Evolutionary conservation across 2,329 filamentous ascomycete species (phyloP).

Genomic region (Didymellaceae sp.): DNA sequence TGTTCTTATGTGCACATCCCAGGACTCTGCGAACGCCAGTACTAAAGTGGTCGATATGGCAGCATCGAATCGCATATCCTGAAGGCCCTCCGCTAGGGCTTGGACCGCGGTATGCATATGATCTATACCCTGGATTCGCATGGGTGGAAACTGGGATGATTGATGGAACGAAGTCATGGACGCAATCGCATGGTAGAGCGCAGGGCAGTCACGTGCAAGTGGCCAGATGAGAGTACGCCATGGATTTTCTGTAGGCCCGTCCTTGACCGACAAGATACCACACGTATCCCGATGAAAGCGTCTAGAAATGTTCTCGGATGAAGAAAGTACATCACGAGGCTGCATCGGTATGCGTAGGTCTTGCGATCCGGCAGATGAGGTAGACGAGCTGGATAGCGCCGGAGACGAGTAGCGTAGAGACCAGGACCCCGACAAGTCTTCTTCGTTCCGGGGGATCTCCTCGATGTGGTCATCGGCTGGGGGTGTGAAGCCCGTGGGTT

Average conservation of each 20-base stretch:
- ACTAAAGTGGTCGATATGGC: slow-evolving; percentile 74
- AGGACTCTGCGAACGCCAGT: slow-evolving; percentile 73
- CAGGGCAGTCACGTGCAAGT: slow-evolving; percentile 67
- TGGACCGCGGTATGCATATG: slow-evolving; percentile 71
- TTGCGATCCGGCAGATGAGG: slow-evolving; percentile 39
- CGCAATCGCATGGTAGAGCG: slow-evolving; percentile 71
- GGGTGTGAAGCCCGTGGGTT: slow-evolving; percentile 38
- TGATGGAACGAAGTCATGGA: slow-evolving; percentile 74
- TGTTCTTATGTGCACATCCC: slow-evolving; percentile 72
- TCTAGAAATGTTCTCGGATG: slow-evolving; percentile 66
- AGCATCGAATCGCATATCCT: slow-evolving; percentile 68
- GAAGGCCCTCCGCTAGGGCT: slow-evolving; percentile 64
- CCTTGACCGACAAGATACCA: slow-evolving; percentile 73
- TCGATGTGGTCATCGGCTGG: slow-evolving; percentile 59
- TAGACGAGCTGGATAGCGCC: slow-evolving; percentile 44
- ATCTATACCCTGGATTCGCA: slow-evolving; percentile 69
- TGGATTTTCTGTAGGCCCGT: slow-evolving; percentile 72
- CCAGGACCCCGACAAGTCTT: slow-evolving; percentile 44
- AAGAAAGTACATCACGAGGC: slow-evolving; percentile 58
- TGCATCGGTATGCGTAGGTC: slow-evolving; percentile 47
- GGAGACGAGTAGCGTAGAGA: slow-evolving; percentile 49
- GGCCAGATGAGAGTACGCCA: slow-evolving; percentile 77
- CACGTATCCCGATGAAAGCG: slow-evolving; percentile 72
- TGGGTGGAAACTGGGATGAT: slow-evolving; percentile 61
- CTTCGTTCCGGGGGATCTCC: slow-evolving; percentile 58